These are phyloP conservation scores for Globomyces pollinis-pini DNA, from an alignment of 192 early-diverging fungal species.

Conservation along the genomic window DNA sequence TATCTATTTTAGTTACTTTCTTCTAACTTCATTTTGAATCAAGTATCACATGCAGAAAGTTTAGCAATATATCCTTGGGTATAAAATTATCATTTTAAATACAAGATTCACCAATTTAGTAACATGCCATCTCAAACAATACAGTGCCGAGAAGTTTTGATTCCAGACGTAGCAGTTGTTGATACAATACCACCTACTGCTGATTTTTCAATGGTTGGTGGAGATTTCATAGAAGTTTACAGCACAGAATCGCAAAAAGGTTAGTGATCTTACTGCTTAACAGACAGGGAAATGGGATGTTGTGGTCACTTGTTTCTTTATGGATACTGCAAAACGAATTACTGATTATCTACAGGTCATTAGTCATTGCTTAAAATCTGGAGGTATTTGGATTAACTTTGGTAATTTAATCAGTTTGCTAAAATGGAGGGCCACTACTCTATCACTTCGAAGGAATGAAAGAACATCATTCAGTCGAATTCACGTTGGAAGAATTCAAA, in stretches of 20 bases:
- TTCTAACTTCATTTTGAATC: constrained; percentile 93
- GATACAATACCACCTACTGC: constrained; percentile 51
- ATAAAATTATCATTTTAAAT: too few relatives aligned
- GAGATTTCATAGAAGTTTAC: constrained; percentile 94
- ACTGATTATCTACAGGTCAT: constrained; percentile 82
- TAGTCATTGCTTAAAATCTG: constrained; percentile 61
- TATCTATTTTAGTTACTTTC: constrained; percentile 48
- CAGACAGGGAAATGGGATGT: constrained; percentile 87
- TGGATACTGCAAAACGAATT: constrained; percentile 93
- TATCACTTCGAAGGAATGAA: constrained; percentile 90
- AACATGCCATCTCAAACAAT: constrained; percentile 54
- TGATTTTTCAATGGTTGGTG: constrained; percentile 94
- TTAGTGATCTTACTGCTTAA: too few relatives aligned
- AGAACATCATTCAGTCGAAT: constrained; percentile 76
- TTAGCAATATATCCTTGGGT: constrained; percentile 82
- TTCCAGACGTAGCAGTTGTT: constrained; percentile 79
- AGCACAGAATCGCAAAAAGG: constrained; percentile 45
- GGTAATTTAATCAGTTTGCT: too few relatives aligned
- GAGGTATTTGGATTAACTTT: constrained; percentile 39
- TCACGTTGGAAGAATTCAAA: constrained; percentile 77
- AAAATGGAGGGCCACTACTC: constrained; percentile 79
- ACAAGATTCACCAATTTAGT: constrained; percentile 86
- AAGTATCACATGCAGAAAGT: constrained; percentile 44
- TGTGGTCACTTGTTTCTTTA: constrained; percentile 92
- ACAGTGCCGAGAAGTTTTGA: constrained; percentile 57